Base-by-base conservation (phyloP, 441 rosid species). In the Croton setiger region DNA sequence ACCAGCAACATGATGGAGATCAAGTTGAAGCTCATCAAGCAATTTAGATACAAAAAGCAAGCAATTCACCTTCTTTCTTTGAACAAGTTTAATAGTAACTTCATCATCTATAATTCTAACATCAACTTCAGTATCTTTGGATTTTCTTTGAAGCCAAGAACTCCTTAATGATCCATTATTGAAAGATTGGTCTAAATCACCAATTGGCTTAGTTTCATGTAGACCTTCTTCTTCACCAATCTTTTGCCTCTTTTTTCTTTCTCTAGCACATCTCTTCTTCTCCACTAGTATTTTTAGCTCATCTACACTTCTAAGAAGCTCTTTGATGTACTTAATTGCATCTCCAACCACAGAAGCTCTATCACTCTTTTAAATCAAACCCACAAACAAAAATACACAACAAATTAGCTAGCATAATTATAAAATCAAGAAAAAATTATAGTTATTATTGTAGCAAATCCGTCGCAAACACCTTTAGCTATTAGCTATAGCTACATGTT, bases 91-190 rank as follows among this genome's bases (percentile, higher is more conserved):
- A 80, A 94, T 85, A 47, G 93, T 92, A 41, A 90, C 98, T 81
- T 95, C 96, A 31, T 89, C 99, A 37, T 90, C 97, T 43, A 90
- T 70, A n/a, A 92, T 80, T 60, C 95, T 86, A 55, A 95, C 97
- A 76, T 92, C 98, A 1, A 90, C 92, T 78, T 92, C 95, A 0
- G 88, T 82, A 47, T 84, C 89, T 80, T 86, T 89, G 1, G 97
- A 86, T 76, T 90, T 92, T 78, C 93, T 86, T 73, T 92, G 90
- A 17, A 90, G 86, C 96, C 96, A 88, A 57, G 97, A 88, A 73
- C 91, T 89, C 73, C 96, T 84, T 54, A 89, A 56, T 3, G 88
- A 80, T 64, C 79, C 76, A 73, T 78, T 84, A 63, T 78, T 83
- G 63, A 79, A 83, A 54, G 86, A 82, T 10, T 85, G 88, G 41